A percentile compares a stretch with the other conserved stretches of the same genome.
These are phyloP conservation scores for Aegilops bicornis DNA, from an alignment of 176 grass and related monocot genomes.

Conservation along the genomic window DNA sequence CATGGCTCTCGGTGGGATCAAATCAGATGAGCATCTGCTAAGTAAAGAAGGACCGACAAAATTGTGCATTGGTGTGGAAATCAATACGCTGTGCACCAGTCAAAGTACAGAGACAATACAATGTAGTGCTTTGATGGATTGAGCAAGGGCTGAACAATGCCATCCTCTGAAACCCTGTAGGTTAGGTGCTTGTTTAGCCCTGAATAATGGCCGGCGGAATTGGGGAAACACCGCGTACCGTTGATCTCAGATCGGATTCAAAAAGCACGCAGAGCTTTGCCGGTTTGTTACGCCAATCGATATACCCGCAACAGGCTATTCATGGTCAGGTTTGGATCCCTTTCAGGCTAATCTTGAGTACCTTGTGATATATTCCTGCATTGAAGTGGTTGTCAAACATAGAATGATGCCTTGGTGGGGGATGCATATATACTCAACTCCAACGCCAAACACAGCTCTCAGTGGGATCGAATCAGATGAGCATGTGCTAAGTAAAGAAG, in stretches of 20 bases:
- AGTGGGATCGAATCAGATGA: constrained; percentile 26
- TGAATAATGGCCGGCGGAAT: not conserved
- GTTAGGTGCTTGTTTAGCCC: constrained; percentile 11
- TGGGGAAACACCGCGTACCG: not conserved
- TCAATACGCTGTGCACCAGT: not conserved
- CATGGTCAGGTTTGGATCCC: constrained; percentile 13
- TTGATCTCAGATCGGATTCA: constrained; percentile 8
- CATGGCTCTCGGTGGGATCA: constrained; percentile 28
- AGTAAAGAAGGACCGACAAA: constrained; percentile 38
- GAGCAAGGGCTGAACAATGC: not conserved
- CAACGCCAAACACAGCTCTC: constrained; percentile 26
- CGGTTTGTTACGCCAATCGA: not conserved
- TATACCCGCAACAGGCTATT: constrained; percentile 5
- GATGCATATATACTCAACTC: constrained; percentile 37
- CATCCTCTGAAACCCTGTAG: constrained; percentile 23
- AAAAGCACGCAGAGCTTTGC: not conserved
- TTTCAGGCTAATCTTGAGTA: constrained; percentile 25
- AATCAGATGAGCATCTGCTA: constrained; percentile 26
- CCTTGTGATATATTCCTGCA: constrained; percentile 3
- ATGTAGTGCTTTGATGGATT: constrained; percentile 10
- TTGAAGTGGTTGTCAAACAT: constrained; percentile 31
- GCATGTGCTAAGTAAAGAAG: constrained; percentile 35
- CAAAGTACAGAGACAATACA: constrained; percentile 12
- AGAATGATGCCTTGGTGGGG: constrained; percentile 38
- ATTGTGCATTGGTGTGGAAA: constrained; percentile 34